Conservation (phyloP, 495 filamentous ascomycete species). For the Penicillium roqueforti region DNA sequence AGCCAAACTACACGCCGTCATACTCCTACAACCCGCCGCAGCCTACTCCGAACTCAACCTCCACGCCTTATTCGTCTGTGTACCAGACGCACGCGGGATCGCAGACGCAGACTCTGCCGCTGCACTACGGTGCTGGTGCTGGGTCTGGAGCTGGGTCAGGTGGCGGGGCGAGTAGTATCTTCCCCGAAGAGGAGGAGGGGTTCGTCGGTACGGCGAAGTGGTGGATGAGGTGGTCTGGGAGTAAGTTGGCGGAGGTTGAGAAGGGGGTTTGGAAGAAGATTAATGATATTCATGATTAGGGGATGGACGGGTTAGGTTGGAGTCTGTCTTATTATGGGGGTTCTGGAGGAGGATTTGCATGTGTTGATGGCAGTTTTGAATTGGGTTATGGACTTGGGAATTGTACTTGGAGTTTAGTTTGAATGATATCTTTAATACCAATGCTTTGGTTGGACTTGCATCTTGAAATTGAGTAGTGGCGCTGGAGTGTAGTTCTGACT, state of each 20-base stretch:
- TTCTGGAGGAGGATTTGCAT: neutral
- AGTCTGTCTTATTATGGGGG: neutral
- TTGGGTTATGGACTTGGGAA: neutral
- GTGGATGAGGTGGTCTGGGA: constrained; percentile 57
- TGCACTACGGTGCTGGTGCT: constrained; percentile 21
- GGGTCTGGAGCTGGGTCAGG: constrained; percentile 13
- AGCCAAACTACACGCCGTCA: constrained; percentile 7
- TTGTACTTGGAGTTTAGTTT: neutral
- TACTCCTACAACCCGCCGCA: constrained; percentile 14
- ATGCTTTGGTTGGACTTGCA: neutral
- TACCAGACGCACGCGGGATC: constrained; percentile 44
- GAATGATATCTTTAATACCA: neutral
- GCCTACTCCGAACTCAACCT: constrained; percentile 33
- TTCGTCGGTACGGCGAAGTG: constrained; percentile 54
- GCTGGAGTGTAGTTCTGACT: neutral
- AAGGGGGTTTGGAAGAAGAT: constrained; percentile 69
- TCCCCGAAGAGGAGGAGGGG: constrained; percentile 41
- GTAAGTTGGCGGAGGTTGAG: constrained; percentile 59
- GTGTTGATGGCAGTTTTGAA: too few relatives aligned
- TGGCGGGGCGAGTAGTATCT: constrained; percentile 22
- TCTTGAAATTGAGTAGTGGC: neutral
- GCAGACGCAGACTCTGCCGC: constrained; percentile 15
- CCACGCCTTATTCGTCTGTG: constrained; percentile 46
- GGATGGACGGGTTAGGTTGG: neutral
- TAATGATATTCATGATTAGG: constrained; percentile 42